A percentile compares a stretch with the other conserved stretches of the same genome.
Evolutionary conservation across 306 rosid genomes (phyloP).

Genomic region (Malus sieversii): DNA sequence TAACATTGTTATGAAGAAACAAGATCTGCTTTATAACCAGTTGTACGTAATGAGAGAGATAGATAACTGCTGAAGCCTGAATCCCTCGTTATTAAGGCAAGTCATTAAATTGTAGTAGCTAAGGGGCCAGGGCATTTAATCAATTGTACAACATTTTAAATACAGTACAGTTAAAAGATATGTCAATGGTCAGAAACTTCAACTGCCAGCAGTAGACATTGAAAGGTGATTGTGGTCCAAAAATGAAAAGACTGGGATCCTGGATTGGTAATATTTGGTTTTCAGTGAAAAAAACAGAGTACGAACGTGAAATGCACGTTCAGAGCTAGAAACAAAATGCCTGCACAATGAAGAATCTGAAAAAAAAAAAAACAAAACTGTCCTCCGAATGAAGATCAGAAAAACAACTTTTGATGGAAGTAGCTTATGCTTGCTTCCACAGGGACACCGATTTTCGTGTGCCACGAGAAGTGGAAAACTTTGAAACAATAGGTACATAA

Average conservation of each 20-base stretch:
- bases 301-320: neutral
- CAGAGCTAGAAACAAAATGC: neutral
- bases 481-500: neutral
- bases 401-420: neutral
- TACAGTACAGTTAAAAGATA: neutral
- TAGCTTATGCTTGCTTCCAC: neutral
- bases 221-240: neutral
- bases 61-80: neutral
- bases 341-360: too few species aligned
- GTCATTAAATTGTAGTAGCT: neutral
- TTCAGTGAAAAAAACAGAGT: neutral
- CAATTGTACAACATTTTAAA: neutral
- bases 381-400: neutral
- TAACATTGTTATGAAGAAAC: neutral
- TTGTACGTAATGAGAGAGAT: too few species aligned
- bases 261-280: neutral
- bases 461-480: neutral
- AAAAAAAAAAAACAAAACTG: neutral
- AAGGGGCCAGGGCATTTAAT: slow-evolving; percentile 2
- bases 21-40: too few species aligned
- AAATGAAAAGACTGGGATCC: neutral
- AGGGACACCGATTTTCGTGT: neutral
- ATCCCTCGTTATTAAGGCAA: neutral
- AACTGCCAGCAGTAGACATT: neutral
- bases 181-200: neutral